Evolutionary conservation across 2,329 filamentous ascomycete species (phyloP), one percentile per base, ranked within the genome.

Genomic region (Ilyonectria sp.): DNA sequence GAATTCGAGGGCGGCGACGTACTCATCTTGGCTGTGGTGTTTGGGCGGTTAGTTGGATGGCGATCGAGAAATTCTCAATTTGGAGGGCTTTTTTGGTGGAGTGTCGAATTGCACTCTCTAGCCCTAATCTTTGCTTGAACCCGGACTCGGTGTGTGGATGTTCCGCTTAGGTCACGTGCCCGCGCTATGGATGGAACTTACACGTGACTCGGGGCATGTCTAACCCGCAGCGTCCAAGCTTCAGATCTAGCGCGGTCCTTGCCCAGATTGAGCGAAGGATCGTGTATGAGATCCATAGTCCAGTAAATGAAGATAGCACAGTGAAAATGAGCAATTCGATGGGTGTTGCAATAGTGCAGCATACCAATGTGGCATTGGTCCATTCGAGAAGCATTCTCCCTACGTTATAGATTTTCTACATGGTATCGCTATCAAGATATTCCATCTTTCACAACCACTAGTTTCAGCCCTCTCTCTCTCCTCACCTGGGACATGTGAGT

Each of bases 21-120:
- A 88, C 86, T 88, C 86, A 88, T 88, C 83, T 87, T 88, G 85
- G 80, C 85, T 83, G 83, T 84, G 77, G 77, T 82, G 75, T 76
- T 79, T 80, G 75, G 78, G 72, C 78, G 78, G 79, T 80, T 80
- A 76, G 79, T 80, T 78, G 77, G 77, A 75, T 79, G 79, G 79
- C 79, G 77, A 76, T 77, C 74, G 71, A 77, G 75, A 74, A 77
- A 77, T 80, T 79, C 75, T 77, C 77, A 75, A 75, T 71, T 76
- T 79, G 75, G 72, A 72, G 71, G 75, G 71, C 75, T 79, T 81
- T 80, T 78, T 77, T 77, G 77, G 78, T 80, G 78, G 79, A 80
- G 76, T 80, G 76, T 74, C 75, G 75, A 75, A 74, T 74, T 73
- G 60, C 60, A 57, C 54, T 31, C 57, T 68, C 58, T 73, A 82